These are phyloP conservation scores for Pythium aquatile DNA, from an alignment of 352 stramenopile genomes.

Conservation along the genomic window DNA sequence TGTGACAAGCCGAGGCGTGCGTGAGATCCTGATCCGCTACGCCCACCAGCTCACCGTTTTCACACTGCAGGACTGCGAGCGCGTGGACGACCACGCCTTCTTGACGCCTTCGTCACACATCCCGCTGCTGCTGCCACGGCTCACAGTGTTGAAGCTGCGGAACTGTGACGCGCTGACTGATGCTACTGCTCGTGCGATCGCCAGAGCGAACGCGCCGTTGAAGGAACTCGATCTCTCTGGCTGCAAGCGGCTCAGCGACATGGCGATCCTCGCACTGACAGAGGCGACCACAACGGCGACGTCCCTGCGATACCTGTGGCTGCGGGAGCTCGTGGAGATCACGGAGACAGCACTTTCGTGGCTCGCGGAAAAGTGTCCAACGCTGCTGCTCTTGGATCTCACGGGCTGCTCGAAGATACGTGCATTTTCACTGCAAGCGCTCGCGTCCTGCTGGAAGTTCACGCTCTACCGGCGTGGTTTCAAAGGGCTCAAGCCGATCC, in stretches of 20 bases:
- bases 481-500: slow-evolving; percentile 71
- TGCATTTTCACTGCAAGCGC: slow-evolving; percentile 51
- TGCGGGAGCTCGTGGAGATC: slow-evolving; percentile 62
- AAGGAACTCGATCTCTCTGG: slow-evolving; percentile 76
- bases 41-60: slow-evolving; percentile 39
- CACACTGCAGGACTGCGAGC: slow-evolving; percentile 20
- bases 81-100: slow-evolving; percentile 28
- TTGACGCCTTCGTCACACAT: not conserved
- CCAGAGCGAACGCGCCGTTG: slow-evolving; percentile 53
- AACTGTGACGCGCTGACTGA: slow-evolving; percentile 46
- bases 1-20: slow-evolving; percentile 29
- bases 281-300: slow-evolving; percentile 32
- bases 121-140: slow-evolving; percentile 15
- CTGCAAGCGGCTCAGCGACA: slow-evolving; percentile 74
- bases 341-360: slow-evolving; percentile 80
- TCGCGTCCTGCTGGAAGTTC: slow-evolving; percentile 65
- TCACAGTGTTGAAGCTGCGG: slow-evolving; percentile 43
- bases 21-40: slow-evolving; percentile 8
- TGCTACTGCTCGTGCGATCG: slow-evolving; percentile 38
- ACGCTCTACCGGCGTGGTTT: slow-evolving; percentile 49
- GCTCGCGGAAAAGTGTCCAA: slow-evolving; percentile 77
- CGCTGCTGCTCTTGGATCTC: slow-evolving; percentile 61
- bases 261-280: slow-evolving; percentile 73
- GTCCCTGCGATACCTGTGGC: slow-evolving; percentile 61
- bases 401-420: slow-evolving; percentile 47